Evolutionary conservation across 2,329 filamentous ascomycete species (phyloP).

Genomic region (Bipolaris sorokiniana): DNA sequence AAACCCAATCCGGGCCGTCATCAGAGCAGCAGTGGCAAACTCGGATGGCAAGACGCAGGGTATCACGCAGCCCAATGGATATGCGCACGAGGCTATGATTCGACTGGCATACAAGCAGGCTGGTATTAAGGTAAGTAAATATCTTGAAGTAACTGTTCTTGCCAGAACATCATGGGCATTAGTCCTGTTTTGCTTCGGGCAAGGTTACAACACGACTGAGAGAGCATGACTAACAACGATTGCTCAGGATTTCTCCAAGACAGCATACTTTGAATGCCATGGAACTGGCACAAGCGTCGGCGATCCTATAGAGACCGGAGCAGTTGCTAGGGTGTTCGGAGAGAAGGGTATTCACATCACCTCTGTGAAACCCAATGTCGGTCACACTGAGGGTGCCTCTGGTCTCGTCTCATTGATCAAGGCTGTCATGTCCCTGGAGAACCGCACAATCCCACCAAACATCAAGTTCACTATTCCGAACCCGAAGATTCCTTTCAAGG

Average conservation of each 20-base stretch:
- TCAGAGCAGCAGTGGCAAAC: constrained; percentile 31
- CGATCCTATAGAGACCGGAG: constrained; percentile 31
- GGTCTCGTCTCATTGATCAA: constrained; percentile 47
- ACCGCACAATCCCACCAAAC: constrained; percentile 41
- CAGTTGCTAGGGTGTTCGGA: constrained; percentile 21
- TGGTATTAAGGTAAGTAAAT: not conserved
- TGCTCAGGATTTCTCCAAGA: constrained; percentile 7
- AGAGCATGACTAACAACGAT: not conserved
- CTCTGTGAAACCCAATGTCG: constrained; percentile 47
- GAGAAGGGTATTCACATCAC: constrained; percentile 16
- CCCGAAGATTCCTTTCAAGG: constrained; percentile 20
- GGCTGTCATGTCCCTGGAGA: constrained; percentile 47
- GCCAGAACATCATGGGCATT: too few species aligned
- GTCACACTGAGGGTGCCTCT: constrained; percentile 35
- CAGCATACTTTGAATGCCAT: constrained; percentile 47
- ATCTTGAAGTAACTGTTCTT: too few species aligned
- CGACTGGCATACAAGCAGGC: not conserved
- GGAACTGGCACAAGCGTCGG: constrained; percentile 60
- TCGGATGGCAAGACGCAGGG: constrained; percentile 23
- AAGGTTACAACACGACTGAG: not conserved
- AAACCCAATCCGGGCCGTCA: constrained; percentile 42
- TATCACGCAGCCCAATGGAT: not conserved
- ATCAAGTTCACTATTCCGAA: constrained; percentile 26
- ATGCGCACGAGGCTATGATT: constrained; percentile 1
- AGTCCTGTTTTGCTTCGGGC: too few species aligned